phyloP scores from a whole-genome alignment of 2,329 filamentous ascomycete species.

The Amylocarpus encephaloides region DNA sequence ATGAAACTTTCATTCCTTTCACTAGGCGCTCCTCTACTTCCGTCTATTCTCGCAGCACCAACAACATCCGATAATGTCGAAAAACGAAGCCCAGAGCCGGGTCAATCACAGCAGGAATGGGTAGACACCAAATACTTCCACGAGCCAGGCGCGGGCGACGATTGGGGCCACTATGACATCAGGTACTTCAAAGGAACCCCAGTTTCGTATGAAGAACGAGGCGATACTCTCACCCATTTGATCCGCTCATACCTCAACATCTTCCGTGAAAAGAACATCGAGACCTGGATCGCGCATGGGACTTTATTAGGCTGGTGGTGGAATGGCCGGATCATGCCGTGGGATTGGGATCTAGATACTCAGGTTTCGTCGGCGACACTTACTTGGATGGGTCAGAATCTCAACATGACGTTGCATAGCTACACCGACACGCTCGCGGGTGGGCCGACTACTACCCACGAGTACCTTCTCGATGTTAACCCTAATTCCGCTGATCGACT shows the following conservation, averaged over 20 bases:
- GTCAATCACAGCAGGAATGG: neutral
- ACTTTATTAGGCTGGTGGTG: slow-evolving; percentile 86
- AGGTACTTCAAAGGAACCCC: slow-evolving; percentile 59
- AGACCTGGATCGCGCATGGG: slow-evolving; percentile 84
- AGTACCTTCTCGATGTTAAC: slow-evolving; percentile 73
- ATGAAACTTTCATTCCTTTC: too few species aligned
- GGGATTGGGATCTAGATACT: slow-evolving; percentile 81
- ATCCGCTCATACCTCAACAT: slow-evolving; percentile 67
- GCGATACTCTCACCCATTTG: slow-evolving; percentile 60
- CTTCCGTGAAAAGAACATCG: slow-evolving; percentile 57
- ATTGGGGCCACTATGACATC: slow-evolving; percentile 66
- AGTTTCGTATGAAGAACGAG: slow-evolving; percentile 60
- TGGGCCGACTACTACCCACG: slow-evolving; percentile 37
- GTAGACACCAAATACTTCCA: slow-evolving; percentile 29
- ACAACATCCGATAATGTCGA: too few species aligned
- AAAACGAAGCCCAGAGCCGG: too few species aligned
- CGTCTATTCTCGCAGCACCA: too few species aligned
- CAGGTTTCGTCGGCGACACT: slow-evolving; percentile 67
- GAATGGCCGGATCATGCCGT: slow-evolving; percentile 71
- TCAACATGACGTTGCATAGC: slow-evolving; percentile 57
- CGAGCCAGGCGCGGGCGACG: slow-evolving; percentile 54
- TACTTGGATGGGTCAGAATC: slow-evolving; percentile 53
- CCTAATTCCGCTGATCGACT: slow-evolving; percentile 57
- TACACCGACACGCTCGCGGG: slow-evolving; percentile 35
- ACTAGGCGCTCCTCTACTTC: too few species aligned